Base-by-base conservation (phyloP, 2,329 filamentous ascomycete species). In the Whalleya microplaca region DNA sequence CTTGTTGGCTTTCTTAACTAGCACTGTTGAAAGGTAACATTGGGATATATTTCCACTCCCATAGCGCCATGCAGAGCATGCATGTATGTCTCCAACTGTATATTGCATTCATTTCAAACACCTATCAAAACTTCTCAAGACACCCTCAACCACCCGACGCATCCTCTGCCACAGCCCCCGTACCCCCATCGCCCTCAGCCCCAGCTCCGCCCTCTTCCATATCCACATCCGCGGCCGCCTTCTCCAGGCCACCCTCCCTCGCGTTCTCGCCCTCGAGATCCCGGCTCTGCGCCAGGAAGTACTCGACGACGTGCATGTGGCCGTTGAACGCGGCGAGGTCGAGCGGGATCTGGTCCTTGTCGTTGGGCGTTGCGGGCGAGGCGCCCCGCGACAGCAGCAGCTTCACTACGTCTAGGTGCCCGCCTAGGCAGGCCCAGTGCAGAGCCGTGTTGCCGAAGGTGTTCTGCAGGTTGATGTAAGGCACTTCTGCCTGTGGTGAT, bases 341-440 rank as follows among this genome's bases (percentile, higher is more conserved):
- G 2, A 92, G 78, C 2, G 89, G 86, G 65, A 93, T 89, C 66
- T 96, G 91, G 23, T 96, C 92, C 46, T 90, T 90, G 69, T 88
- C 85, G 71, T 98, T 98, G 69, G 87, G 87, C 29, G 92, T 77
- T 10, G 86, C 86, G 3, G 92, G 87, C 56, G 92, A 88, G 1
- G 92, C 92, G 2, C 92, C 92, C 2, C 85, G 80, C 44, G 87
- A 85, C 1, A 96, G 80, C 12, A 99, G 81, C 0, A 86, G 76
- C 77, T 93, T 90, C 6, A 96, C 91, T 2, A 87, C 84, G 5
- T 88, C 84, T 2, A 98, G 78, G 68, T 97, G 93, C 1, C 93
- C 93, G 52, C 96, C 95, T 53, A 97, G 78, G 0, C 92, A 90
- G 0, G 94, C 94, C 93, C 93, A 98, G 76, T 99, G 95, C 55